Conservation (phyloP, 306 rosid genomes). For the Glycine latifolia region DNA sequence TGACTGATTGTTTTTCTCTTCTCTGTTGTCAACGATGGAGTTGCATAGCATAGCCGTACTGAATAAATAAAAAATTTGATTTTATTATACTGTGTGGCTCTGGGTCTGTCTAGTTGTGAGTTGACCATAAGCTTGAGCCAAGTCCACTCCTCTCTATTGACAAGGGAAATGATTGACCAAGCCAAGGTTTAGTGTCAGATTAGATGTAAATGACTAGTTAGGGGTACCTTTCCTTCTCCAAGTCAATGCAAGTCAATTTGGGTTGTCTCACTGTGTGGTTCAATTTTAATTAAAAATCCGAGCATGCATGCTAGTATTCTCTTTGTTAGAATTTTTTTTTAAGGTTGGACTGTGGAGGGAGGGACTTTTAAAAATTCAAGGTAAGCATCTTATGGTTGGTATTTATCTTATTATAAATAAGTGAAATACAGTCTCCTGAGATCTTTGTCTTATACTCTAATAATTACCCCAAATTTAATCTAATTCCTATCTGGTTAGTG, state of each 20-base stretch:
- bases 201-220: background rate
- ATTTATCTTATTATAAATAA: background rate
- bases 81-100: background rate
- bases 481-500: conserved; percentile 14
- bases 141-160: conserved; percentile 13
- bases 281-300: background rate
- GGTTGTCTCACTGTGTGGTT: too few relatives aligned
- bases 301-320: background rate
- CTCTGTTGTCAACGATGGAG: too few relatives aligned
- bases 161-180: background rate
- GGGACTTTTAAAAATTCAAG: background rate
- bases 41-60: too few relatives aligned
- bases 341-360: too few relatives aligned
- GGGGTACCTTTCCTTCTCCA: too few relatives aligned
- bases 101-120: conserved; percentile 18
- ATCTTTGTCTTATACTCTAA: background rate
- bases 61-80: background rate
- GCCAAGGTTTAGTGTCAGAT: background rate
- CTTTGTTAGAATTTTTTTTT: conserved; percentile 1
- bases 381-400: background rate
- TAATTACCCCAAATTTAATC: background rate
- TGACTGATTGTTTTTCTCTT: background rate
- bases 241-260: background rate
- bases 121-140: conserved; percentile 49
- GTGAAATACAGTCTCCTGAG: conserved; percentile 21